Conservation (phyloP, 768 basidiomycete genomes). For the Fomitopsis serialis region DNA sequence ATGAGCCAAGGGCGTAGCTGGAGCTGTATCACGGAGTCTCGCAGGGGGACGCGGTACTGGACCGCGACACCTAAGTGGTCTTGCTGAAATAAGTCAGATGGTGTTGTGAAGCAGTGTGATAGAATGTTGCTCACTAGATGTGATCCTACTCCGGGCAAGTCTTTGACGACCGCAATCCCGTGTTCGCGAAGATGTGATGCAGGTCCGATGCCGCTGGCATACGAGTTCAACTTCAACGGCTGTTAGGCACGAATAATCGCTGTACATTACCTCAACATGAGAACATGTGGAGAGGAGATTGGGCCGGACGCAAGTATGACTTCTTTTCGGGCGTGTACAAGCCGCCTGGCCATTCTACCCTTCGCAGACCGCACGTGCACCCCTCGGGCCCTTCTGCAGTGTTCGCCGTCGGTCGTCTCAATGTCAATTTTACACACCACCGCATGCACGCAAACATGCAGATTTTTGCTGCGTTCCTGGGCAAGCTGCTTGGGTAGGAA, state of each 20-base stretch:
- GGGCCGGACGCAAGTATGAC: constrained; percentile 16
- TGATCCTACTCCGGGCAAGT: constrained; percentile 22
- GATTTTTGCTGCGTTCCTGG: constrained; percentile 1
- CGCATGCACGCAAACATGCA: constrained; percentile 14
- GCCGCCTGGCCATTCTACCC: neutral
- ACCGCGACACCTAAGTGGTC: constrained; percentile 14
- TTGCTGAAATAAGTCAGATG: neutral
- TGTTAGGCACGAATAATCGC: too few species aligned
- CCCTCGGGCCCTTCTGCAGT: neutral
- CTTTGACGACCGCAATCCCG: constrained; percentile 11
- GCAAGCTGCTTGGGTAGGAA: constrained; percentile 12
- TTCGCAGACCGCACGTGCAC: neutral
- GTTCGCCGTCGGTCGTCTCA: neutral
- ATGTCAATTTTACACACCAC: constrained; percentile 12
- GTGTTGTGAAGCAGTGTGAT: too few species aligned
- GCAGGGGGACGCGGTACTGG: constrained; percentile 7
- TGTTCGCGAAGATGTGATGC: constrained; percentile 10
- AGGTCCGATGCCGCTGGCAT: constrained; percentile 20
- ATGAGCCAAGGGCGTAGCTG: constrained; percentile 2
- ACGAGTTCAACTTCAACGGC: neutral
- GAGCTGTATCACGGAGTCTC: constrained; percentile 10
- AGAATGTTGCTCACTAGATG: constrained; percentile 8
- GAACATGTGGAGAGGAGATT: constrained; percentile 12
- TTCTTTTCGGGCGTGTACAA: constrained; percentile 7
- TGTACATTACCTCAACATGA: constrained; percentile 12